These are phyloP conservation scores for Plasmodium malariae DNA, from an alignment of 169 alveolate genomes.

Conservation along the genomic window DNA sequence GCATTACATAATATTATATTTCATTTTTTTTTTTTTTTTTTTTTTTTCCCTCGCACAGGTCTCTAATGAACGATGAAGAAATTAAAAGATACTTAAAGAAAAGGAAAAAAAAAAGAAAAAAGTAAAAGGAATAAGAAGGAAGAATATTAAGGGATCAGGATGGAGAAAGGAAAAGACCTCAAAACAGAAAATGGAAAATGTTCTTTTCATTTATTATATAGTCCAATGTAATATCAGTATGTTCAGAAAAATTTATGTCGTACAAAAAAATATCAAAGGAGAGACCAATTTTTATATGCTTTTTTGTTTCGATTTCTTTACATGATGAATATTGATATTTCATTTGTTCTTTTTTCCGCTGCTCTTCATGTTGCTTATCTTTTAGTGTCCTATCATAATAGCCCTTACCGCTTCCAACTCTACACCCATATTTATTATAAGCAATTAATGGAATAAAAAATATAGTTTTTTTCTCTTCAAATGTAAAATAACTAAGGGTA, in stretches of 20 bases:
- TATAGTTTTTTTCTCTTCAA: conserved; percentile 21
- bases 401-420: conserved; percentile 73
- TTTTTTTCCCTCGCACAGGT: neutral
- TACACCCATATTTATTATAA: conserved; percentile 46
- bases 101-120: neutral
- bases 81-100: neutral
- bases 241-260: conserved; percentile 44
- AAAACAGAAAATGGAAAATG: conserved; percentile 37
- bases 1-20: no score
- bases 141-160: neutral
- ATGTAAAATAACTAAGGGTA: conserved; percentile 21
- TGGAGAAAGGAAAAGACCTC: conserved; percentile 3
- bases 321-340: neutral
- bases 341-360: neutral
- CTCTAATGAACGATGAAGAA: conserved; percentile 6
- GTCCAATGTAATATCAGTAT: conserved; percentile 40
- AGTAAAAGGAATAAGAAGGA: no score
- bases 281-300: conserved; percentile 23
- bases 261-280: conserved; percentile 46
- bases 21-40: no score
- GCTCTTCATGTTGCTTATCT: neutral
- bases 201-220: conserved; percentile 63
- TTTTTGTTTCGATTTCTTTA: neutral
- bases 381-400: conserved; percentile 52
- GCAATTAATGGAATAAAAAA: conserved; percentile 60